These are phyloP conservation scores for Quercus aquifolioides DNA, from an alignment of 306 rosid species.

Conservation along the genomic window DNA sequence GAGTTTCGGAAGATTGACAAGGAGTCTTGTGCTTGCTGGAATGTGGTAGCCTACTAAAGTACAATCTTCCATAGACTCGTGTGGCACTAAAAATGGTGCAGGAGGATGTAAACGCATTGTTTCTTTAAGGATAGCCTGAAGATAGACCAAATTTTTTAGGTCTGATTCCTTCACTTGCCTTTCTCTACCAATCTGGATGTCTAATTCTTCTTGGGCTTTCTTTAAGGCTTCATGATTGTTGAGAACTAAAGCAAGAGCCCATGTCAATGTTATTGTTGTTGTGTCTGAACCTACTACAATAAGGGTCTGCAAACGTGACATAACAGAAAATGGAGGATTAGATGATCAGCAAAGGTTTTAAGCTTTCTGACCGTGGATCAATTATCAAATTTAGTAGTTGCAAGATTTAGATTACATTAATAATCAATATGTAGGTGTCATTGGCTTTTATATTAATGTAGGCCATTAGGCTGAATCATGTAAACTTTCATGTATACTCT, in stretches of 20 bases:
- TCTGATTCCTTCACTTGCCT: constrained; percentile 28
- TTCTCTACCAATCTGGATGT: constrained; percentile 7
- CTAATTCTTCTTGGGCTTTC: constrained; percentile 26
- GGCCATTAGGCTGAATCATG: too few relatives aligned
- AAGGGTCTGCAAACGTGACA: background rate
- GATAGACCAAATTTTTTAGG: constrained; percentile 29
- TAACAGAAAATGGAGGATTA: background rate
- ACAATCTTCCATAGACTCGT: constrained; percentile 39
- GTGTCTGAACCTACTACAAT: constrained; percentile 27
- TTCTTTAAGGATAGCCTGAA: constrained; percentile 49
- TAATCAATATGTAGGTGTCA: too few relatives aligned
- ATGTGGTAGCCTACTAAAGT: constrained; percentile 37
- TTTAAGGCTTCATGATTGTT: constrained; percentile 22
- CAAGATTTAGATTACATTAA: too few relatives aligned
- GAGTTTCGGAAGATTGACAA: constrained; percentile 38
- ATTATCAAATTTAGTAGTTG: too few relatives aligned
- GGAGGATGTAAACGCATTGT: constrained; percentile 48
- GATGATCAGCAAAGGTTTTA: background rate
- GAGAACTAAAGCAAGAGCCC: constrained; percentile 31
- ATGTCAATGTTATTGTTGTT: constrained; percentile 23
- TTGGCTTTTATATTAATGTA: too few relatives aligned
- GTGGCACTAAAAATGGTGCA: constrained; percentile 32
- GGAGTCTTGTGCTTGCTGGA: constrained; percentile 35
- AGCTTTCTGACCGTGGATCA: too few relatives aligned
- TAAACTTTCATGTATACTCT: too few relatives aligned